Evolutionary conservation across 73 alveolate genomes (phyloP), one percentile per base, ranked within the genome.

Genomic region (Effrenium voratum): DNA sequence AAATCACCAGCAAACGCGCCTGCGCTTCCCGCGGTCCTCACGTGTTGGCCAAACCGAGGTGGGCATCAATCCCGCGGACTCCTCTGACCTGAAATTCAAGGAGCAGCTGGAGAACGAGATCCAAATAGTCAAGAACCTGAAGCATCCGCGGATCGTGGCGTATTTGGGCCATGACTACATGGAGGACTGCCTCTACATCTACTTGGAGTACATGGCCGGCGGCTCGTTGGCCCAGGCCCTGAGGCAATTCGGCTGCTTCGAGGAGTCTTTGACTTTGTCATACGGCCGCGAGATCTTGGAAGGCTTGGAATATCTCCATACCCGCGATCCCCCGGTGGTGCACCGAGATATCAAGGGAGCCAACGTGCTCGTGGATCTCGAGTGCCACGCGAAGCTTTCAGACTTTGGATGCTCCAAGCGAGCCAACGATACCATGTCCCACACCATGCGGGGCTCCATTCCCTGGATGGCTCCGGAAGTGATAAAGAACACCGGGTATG

Each of bases 381-480:
- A 93, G 41, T 76, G 92, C 79, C 77, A 50, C 38, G 98, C 85
- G 46, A 93, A 93, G 98, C 77, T 93, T 43, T 47, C 85, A 43
- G 98, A 93, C 55, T 93, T 93, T 72, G 98, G 98, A 1, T 93
- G 98, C 93, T 75, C 98, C 59, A 93, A 93, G 72, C 83, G 92
- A 1, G 50, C 81, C 92, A 76, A 38, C 0, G 98, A 92, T 55
- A 55, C 98, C 43, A 41, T 93, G 82, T 70, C 77, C 34, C 83
- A 55, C 26, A 93, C 93, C n/a, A 93, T 76, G 98, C 82, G 82
- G 5, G 98, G 98, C 52, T 76, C 98, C 49, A 76, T 93, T 5
- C 93, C 83, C 49, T 93, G 98, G 98, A 93, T 77, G 93, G 98
- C 98, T 2, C 98, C 98, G 32, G 98, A 93, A 47, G 98, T 91